phyloP scores from a whole-genome alignment of 441 rosid species.

The Erodium trifolium region DNA sequence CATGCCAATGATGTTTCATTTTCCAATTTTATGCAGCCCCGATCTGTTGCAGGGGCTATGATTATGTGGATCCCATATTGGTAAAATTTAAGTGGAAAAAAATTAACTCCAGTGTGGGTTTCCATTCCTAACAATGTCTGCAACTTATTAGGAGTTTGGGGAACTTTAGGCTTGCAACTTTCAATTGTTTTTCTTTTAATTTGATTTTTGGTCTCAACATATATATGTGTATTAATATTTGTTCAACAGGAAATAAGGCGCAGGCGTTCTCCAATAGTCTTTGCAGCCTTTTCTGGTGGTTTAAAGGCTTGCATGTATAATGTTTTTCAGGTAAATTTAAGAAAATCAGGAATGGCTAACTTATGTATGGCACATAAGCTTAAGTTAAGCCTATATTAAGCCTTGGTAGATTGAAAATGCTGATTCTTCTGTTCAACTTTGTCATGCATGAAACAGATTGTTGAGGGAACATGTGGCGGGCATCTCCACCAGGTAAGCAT shows the following conservation, averaged over 20 bases:
- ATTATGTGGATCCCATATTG: slow-evolving; percentile 1
- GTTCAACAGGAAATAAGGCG: slow-evolving; percentile 49
- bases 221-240: slow-evolving; percentile 1
- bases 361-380: slow-evolving; percentile 4
- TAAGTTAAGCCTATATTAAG: not conserved
- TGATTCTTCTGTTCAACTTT: not conserved
- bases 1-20: not conserved
- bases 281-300: slow-evolving; percentile 75
- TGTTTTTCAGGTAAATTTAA: slow-evolving; percentile 53
- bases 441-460: slow-evolving; percentile 39
- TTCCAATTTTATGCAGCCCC: not conserved
- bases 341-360: not conserved
- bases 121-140: not conserved
- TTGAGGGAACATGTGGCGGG: slow-evolving; percentile 55
- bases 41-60: not conserved
- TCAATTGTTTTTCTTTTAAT: not conserved
- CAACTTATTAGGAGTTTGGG: not conserved
- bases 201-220: slow-evolving; percentile 6
- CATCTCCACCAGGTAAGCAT: slow-evolving; percentile 48
- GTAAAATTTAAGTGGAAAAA: not conserved
- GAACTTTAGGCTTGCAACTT: not conserved
- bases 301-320: slow-evolving; percentile 86
- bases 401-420: not conserved
- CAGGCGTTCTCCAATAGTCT: slow-evolving; percentile 69
- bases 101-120: no score